These are phyloP conservation scores for Yarrowia porcina DNA, from an alignment of 805 yeast genomes.

Conservation along the genomic window DNA sequence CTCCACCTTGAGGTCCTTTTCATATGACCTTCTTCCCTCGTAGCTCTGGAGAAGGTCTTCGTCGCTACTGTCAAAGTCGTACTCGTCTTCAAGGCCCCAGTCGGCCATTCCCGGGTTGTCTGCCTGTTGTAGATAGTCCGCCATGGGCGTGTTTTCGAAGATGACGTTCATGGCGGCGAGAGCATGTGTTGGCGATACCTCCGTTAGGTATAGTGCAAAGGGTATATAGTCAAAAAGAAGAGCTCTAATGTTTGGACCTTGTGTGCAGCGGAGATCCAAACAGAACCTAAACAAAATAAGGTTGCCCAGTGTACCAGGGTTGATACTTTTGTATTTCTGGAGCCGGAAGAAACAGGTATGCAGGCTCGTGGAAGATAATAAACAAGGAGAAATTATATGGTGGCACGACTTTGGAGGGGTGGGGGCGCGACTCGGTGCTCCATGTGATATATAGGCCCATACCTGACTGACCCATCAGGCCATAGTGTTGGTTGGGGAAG, in stretches of 20 bases:
- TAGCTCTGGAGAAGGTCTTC: conserved; percentile 22
- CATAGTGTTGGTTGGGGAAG: background rate
- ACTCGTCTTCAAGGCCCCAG: conserved; percentile 38
- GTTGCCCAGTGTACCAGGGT: background rate
- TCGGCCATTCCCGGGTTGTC: conserved; percentile 34
- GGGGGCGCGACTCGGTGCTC: background rate
- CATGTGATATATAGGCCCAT: background rate
- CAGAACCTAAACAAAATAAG: background rate
- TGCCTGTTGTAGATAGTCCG: conserved; percentile 33
- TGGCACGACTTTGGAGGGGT: background rate
- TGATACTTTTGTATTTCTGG: background rate
- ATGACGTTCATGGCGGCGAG: conserved; percentile 27
- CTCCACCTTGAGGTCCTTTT: conserved; percentile 7
- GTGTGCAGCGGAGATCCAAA: conserved; percentile 24
- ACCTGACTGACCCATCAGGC: background rate
- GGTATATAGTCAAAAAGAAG: background rate
- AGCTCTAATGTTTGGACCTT: conserved; percentile 12
- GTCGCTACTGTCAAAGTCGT: conserved; percentile 23
- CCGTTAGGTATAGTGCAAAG: background rate
- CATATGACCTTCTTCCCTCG: conserved; percentile 16
- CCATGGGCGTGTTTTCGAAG: conserved; percentile 37
- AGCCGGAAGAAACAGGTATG: background rate
- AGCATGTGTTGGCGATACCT: conserved; percentile 19
- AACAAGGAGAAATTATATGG: background rate
- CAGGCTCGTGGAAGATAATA: background rate